phyloP scores from a whole-genome alignment of 257 asterid genomes.

The Solanum corneliomulleri region DNA sequence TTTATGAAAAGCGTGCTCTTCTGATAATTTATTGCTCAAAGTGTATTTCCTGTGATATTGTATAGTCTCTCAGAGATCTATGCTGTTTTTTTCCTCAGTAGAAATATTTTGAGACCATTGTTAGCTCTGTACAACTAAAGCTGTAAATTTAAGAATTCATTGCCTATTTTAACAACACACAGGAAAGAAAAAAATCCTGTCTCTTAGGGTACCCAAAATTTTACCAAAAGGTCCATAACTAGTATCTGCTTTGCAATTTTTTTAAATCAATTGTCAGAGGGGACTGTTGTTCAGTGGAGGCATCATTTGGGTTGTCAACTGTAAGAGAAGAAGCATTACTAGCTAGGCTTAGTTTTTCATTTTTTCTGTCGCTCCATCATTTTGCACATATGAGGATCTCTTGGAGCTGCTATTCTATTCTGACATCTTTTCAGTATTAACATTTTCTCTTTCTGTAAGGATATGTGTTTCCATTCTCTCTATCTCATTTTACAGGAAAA shows the following conservation, averaged over 20 bases:
- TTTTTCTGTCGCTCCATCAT: neutral
- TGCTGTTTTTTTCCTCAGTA: neutral
- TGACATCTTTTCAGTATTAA: neutral
- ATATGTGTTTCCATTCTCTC: neutral
- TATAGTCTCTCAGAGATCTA: neutral
- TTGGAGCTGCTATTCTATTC: neutral
- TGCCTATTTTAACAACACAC: neutral
- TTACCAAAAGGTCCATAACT: neutral
- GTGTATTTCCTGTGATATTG: neutral
- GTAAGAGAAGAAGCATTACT: neutral
- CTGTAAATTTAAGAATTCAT: neutral
- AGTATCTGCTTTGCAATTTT: neutral
- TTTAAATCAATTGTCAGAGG: neutral
- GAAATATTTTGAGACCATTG: neutral
- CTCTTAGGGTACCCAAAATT: neutral
- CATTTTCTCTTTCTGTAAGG: neutral
- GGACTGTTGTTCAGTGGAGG: neutral
- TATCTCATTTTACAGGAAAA: neutral
- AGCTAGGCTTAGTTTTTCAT: neutral
- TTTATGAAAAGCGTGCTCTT: neutral
- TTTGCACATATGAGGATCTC: neutral
- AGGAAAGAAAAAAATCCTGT: neutral
- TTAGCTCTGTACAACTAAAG: neutral
- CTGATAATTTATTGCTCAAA: neutral
- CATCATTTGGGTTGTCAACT: neutral